Base-by-base conservation (phyloP, 208 protist genomes). In the Acanthamoeba castellanii region DNA sequence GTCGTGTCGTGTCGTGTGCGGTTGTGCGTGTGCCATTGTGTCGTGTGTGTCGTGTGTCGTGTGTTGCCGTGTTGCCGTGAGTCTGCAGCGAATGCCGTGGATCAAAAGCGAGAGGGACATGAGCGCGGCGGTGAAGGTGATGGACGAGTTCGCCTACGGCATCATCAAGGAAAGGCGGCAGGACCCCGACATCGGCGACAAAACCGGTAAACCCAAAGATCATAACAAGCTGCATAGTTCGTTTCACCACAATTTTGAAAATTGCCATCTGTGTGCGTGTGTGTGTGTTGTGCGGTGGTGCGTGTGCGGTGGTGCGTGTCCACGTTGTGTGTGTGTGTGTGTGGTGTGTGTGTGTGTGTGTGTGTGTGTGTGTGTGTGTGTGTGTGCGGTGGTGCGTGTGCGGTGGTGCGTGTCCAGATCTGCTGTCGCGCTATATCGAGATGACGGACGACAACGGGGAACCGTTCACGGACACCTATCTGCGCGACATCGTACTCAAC, bases 391-490 rank as follows among this genome's bases (percentile, higher is more conserved):
- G n/a, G n/a, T n/a, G n/a, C n/a, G n/a, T n/a, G n/a, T n/a, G n/a
- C n/a, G n/a, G n/a, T n/a, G n/a, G n/a, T n/a, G n/a, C n/a, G 37
- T 64, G 57, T 13, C 85, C 34, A 78, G 87, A 92, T 32, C 88
- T 93, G 27, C 45, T 93, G 7, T 93, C 88, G 14, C 50, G 88
- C 30, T 93, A 93, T 5, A 32, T 93, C 42, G 52, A 7, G 20
- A 78, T 93, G 88, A 93, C 32, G 14, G 88, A 93, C 61, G 88
- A 93, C 42, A 34, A 93, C 22, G 88, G 64, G 18, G 22, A 93
- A n/a, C 88, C 88, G 22, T 93, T 78, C 88, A 76, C n/a, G 25
- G 88, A 93, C 37, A 93, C n/a, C 7, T 93, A 93, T n/a, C 57
- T 93, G 13, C 32, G 88, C 14, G 88, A 93, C 47, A 93, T 93